These are phyloP conservation scores for Zangia roseola DNA, from an alignment of 768 basidiomycete genomes.

Conservation along the genomic window DNA sequence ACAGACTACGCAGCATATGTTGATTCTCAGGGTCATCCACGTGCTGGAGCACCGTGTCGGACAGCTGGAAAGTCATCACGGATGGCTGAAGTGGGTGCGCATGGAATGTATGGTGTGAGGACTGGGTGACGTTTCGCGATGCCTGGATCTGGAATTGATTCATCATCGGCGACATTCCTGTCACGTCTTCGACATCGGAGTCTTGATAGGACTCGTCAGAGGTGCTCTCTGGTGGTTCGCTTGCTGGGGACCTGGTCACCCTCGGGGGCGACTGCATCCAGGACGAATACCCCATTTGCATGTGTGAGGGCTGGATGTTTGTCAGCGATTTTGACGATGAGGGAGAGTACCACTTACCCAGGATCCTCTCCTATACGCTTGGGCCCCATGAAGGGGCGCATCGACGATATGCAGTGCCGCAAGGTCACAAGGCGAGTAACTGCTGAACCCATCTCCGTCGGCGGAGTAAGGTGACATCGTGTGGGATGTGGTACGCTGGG, in stretches of 20 bases:
- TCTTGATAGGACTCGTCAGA: constrained; percentile 30
- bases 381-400: constrained; percentile 9
- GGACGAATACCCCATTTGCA: constrained; percentile 11
- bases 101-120: constrained; percentile 4
- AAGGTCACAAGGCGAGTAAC: constrained; percentile 12
- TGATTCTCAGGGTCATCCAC: constrained; percentile 29
- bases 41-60: constrained; percentile 21
- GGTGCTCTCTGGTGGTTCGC: constrained; percentile 30
- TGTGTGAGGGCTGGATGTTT: constrained; percentile 17
- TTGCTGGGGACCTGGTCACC: constrained; percentile 26
- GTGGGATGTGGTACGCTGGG: constrained; percentile 31
- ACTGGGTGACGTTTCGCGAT: constrained; percentile 5
- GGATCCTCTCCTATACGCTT: constrained; percentile 20
- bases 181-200: constrained; percentile 27
- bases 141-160: constrained; percentile 30
- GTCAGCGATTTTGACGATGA: constrained; percentile 17
- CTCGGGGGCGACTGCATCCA: constrained; percentile 14
- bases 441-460: constrained; percentile 12
- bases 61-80: constrained; percentile 33
- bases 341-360: constrained; percentile 22
- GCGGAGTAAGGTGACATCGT: constrained; percentile 13
- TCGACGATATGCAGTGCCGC: constrained; percentile 8
- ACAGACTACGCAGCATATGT: constrained; percentile 15
- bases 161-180: constrained; percentile 32
- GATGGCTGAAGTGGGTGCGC: constrained; percentile 22